These are phyloP conservation scores for Aspergillus pseudoterreus DNA, from an alignment of 2,329 filamentous ascomycete species.

Conservation along the genomic window DNA sequence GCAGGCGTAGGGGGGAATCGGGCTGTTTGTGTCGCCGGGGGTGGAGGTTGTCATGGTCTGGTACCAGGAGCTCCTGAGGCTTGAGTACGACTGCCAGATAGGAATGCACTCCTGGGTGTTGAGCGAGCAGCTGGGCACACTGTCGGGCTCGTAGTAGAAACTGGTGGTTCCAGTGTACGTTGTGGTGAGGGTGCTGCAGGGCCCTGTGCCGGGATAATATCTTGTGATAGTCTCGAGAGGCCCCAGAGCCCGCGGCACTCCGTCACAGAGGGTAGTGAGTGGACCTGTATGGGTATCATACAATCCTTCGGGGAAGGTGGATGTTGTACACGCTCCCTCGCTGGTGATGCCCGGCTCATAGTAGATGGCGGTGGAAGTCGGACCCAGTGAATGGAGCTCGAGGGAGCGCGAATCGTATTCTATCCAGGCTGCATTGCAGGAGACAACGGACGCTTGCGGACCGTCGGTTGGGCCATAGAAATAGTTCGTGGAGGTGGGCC, in stretches of 20 bases:
- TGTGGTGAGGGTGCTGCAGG: constrained; percentile 8
- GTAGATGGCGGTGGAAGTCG: constrained; percentile 11
- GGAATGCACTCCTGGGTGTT: constrained; percentile 17
- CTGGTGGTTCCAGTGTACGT: constrained; percentile 1
- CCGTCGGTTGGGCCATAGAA: constrained; percentile 21
- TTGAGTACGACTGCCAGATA: constrained; percentile 19
- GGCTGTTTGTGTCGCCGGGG: constrained; percentile 18
- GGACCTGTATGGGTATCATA: constrained; percentile 16
- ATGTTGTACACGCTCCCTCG: constrained; percentile 16
- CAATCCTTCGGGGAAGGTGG: constrained; percentile 8
- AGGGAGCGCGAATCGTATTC: constrained; percentile 13
- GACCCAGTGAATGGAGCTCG: constrained; percentile 14
- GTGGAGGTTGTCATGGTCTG: constrained; percentile 3
- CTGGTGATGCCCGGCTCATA: constrained; percentile 15
- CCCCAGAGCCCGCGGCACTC: constrained; percentile 15
- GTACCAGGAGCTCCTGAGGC: constrained; percentile 7
- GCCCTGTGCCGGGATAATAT: constrained; percentile 18
- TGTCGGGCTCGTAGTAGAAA: constrained; percentile 10
- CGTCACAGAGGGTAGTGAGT: constrained; percentile 21
- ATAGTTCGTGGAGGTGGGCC: constrained; percentile 23
- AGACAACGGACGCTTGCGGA: constrained; percentile 15
- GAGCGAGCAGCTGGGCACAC: constrained; percentile 11
- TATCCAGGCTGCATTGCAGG: constrained; percentile 19
- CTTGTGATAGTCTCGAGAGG: constrained; percentile 13
- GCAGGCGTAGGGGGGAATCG: constrained; percentile 13